Percentiles rank a stretch among this genome's conserved stretches.
phyloP scores from a whole-genome alignment of 83 land plant species.

The Thuja plicata region DNA sequence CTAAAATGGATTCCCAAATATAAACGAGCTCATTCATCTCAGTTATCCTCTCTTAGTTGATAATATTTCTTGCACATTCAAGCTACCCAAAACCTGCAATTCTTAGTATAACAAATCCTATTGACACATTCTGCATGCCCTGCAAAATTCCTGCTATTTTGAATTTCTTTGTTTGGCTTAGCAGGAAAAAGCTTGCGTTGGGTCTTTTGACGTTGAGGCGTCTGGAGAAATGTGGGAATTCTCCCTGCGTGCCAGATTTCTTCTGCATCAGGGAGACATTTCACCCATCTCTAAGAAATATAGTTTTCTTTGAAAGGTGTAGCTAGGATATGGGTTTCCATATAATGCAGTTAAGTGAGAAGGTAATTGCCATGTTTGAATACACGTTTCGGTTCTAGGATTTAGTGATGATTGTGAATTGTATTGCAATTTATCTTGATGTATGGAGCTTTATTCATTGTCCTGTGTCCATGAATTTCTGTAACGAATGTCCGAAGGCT shows the following conservation, averaged over 20 bases:
- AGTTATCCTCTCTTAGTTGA: not conserved
- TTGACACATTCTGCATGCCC: no score
- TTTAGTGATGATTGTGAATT: not conserved
- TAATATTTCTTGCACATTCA: not conserved
- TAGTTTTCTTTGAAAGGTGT: no score
- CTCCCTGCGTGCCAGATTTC: no score
- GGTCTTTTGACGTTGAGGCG: no score
- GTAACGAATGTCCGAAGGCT: no score
- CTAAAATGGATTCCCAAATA: not conserved
- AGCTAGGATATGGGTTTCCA: not conserved
- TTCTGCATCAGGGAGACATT: no score
- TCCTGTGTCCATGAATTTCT: no score
- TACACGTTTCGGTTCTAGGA: not conserved
- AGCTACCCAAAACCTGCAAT: not conserved
- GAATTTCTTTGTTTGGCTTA: no score
- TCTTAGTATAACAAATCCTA: no score
- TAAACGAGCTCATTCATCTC: not conserved
- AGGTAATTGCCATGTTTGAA: not conserved
- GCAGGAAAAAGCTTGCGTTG: no score
- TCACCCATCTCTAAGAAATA: no score
- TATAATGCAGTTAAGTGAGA: not conserved
- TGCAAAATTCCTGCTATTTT: not conserved
- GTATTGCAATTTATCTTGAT: not conserved
- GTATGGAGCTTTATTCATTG: not conserved
- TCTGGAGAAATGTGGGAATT: no score